phyloP scores from a whole-genome alignment of 202 grass and related monocot genomes.

The Brachypodium distachyon region DNA sequence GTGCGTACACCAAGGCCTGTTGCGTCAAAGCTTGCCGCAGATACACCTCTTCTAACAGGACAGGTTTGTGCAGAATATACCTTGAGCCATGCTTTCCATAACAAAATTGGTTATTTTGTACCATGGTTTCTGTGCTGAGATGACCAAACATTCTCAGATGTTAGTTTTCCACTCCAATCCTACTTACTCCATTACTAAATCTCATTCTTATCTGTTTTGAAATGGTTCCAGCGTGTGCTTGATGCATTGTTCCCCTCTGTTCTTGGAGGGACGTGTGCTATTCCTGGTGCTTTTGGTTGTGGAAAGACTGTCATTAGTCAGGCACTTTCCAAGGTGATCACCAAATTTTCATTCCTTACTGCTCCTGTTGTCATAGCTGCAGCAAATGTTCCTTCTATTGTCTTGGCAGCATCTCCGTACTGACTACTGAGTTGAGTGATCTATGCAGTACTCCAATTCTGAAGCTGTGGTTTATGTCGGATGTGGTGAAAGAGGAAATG shows the following conservation, averaged over 20 bases:
- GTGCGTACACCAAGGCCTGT: constrained; percentile 93
- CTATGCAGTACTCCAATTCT: constrained; percentile 82
- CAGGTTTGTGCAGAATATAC: constrained; percentile 42
- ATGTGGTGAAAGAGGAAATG: constrained; percentile 94
- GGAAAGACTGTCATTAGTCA: constrained; percentile 96
- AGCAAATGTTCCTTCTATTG: not conserved
- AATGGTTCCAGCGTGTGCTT: constrained; percentile 57
- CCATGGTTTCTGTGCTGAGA: not conserved
- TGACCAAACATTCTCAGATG: not conserved
- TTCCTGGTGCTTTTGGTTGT: constrained; percentile 92
- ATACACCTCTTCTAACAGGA: constrained; percentile 86
- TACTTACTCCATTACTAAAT: not conserved
- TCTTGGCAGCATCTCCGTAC: not conserved
- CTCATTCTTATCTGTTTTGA: not conserved
- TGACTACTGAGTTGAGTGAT: not conserved
- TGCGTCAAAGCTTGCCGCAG: constrained; percentile 68
- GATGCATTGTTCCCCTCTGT: constrained; percentile 92
- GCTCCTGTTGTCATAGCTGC: not conserved
- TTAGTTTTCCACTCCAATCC: not conserved
- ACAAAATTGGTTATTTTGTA: not conserved
- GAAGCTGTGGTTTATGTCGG: constrained; percentile 85
- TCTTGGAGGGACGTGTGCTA: constrained; percentile 88
- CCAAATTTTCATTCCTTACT: not conserved
- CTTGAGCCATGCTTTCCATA: not conserved
- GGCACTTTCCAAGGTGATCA: constrained; percentile 82